Evolutionary conservation across 2,329 filamentous ascomycete genomes (phyloP).

Genomic region (Neophaeococcomyces aloes): DNA sequence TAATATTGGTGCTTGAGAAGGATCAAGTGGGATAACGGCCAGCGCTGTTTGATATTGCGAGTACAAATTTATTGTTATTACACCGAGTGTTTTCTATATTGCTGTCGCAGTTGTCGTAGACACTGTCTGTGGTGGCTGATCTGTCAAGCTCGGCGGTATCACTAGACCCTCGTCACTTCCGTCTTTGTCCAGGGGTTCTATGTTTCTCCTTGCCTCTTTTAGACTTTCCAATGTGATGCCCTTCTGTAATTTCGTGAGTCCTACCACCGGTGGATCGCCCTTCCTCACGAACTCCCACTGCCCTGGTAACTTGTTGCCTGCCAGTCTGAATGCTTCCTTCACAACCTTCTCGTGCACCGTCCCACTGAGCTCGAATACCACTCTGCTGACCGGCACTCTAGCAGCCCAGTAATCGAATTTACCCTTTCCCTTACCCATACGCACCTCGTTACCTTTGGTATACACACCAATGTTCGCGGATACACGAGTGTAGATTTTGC

Average conservation of each 20-base stretch:
- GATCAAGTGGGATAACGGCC: background rate
- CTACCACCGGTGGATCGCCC: conserved; percentile 80
- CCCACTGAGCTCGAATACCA: conserved; percentile 87
- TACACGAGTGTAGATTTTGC: conserved; percentile 82
- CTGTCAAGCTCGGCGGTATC: conserved; percentile 24
- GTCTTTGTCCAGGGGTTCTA: conserved; percentile 34
- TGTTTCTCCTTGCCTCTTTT: conserved; percentile 63
- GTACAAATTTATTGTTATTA: background rate
- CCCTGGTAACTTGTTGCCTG: conserved; percentile 84
- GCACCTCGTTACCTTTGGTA: conserved; percentile 86
- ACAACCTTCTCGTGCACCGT: conserved; percentile 90
- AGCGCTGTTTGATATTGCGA: background rate
- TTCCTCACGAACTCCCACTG: conserved; percentile 87
- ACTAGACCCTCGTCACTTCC: conserved; percentile 19
- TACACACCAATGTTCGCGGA: conserved; percentile 92
- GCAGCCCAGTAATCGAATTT: conserved; percentile 94
- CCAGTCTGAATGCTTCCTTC: conserved; percentile 83
- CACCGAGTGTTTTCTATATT: background rate
- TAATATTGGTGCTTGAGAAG: conserved; percentile 29
- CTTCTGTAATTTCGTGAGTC: conserved; percentile 73
- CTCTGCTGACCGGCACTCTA: conserved; percentile 77
- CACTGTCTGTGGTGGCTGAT: conserved; percentile 28
- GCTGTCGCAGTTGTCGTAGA: conserved; percentile 23
- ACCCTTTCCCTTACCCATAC: conserved; percentile 99
- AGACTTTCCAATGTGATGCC: conserved; percentile 74